phyloP scores from a whole-genome alignment of 2,329 filamentous ascomycete species.

The Sporothrix phasma region DNA sequence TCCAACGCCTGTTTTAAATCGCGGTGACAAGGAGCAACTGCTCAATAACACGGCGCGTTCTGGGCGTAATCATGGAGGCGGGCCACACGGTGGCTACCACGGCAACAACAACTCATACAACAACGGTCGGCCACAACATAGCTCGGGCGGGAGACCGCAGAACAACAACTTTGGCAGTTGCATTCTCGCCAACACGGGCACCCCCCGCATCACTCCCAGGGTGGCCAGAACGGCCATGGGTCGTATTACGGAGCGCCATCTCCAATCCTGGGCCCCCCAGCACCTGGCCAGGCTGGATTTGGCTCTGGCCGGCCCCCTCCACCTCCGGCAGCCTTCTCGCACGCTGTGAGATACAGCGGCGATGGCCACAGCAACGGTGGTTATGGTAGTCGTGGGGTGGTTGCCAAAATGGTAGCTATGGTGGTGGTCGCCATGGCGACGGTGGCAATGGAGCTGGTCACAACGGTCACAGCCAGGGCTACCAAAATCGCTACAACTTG shows the following conservation, averaged over 20 bases:
- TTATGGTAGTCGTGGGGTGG: constrained; percentile 5
- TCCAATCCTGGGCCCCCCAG: constrained; percentile 33
- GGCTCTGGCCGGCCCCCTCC: constrained; percentile 36
- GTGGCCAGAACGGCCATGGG: constrained; percentile 17
- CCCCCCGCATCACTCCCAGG: constrained; percentile 9
- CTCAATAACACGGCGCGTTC: constrained; percentile 55
- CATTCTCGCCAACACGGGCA: constrained; percentile 18
- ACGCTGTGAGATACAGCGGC: constrained; percentile 11
- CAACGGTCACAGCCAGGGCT: constrained; percentile 8
- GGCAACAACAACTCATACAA: neutral
- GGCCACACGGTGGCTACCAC: neutral
- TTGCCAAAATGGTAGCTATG: neutral
- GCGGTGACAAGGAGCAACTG: constrained; percentile 64
- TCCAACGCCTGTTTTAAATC: constrained; percentile 60
- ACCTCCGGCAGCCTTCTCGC: constrained; percentile 26
- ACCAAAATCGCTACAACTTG: constrained; percentile 9
- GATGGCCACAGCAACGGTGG: constrained; percentile 2
- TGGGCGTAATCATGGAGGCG: constrained; percentile 44
- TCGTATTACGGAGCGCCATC: constrained; percentile 22
- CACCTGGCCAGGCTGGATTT: constrained; percentile 36
- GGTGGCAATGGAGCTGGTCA: too few relatives aligned
- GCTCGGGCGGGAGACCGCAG: constrained; percentile 21
- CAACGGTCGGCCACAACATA: neutral
- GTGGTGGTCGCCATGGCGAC: neutral
- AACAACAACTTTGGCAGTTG: constrained; percentile 45